These are phyloP conservation scores for Neurospora africana DNA, from an alignment of 495 filamentous ascomycete genomes.

Conservation along the genomic window DNA sequence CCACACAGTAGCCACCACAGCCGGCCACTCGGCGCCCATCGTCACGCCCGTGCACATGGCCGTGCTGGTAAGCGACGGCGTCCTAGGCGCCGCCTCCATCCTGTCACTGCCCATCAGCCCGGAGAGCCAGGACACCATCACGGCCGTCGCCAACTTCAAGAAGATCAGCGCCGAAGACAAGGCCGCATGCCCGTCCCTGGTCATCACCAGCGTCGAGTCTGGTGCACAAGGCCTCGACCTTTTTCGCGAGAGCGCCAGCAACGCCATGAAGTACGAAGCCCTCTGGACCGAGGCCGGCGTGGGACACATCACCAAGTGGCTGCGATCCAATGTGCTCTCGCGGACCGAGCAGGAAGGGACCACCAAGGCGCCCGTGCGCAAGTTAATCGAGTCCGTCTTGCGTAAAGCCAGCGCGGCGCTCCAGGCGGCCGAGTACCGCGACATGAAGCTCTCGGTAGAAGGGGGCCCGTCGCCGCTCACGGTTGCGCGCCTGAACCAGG, in stretches of 20 bases:
- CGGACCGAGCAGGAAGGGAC: slow-evolving; percentile 17
- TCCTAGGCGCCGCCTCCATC: slow-evolving; percentile 33
- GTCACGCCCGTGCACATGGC: slow-evolving; percentile 80
- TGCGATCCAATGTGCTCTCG: slow-evolving; percentile 40
- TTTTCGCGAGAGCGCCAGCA: slow-evolving; percentile 56
- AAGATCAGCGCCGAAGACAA: slow-evolving; percentile 24
- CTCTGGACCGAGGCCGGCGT: slow-evolving; percentile 64
- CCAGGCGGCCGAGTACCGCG: slow-evolving; percentile 35
- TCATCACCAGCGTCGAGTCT: slow-evolving; percentile 27
- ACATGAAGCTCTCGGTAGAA: slow-evolving; percentile 10
- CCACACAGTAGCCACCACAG: slow-evolving; percentile 51
- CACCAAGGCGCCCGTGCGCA: slow-evolving; percentile 52
- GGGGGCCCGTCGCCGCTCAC: slow-evolving; percentile 27
- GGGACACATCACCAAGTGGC: slow-evolving; percentile 55
- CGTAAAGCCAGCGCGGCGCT: slow-evolving; percentile 46
- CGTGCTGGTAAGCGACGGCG: slow-evolving; percentile 61
- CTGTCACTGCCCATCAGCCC: slow-evolving; percentile 23
- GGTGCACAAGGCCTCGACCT: slow-evolving; percentile 48
- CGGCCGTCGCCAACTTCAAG: slow-evolving; percentile 33
- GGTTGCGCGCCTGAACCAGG: slow-evolving; percentile 40
- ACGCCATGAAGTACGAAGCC: slow-evolving; percentile 59
- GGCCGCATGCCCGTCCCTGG: slow-evolving; percentile 22
- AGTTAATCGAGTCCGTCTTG: slow-evolving; percentile 57
- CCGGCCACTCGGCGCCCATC: slow-evolving; percentile 50
- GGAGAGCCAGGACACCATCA: slow-evolving; percentile 24